These are phyloP conservation scores for Kwoniella heveanensis DNA, from an alignment of 768 basidiomycete genomes.

Conservation along the genomic window DNA sequence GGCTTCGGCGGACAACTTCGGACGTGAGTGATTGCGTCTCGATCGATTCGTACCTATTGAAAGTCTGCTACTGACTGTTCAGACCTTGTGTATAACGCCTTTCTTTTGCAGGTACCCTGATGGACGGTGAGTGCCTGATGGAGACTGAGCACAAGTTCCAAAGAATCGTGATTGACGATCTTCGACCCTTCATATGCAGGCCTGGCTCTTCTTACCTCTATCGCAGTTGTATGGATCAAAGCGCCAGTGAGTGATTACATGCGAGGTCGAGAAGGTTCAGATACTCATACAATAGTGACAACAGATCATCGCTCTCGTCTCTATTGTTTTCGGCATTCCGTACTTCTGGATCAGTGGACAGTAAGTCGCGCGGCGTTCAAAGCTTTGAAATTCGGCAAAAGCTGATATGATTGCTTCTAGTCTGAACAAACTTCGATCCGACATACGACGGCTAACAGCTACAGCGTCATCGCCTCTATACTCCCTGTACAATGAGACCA, in stretches of 20 bases:
- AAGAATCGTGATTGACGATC: background rate
- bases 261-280: background rate
- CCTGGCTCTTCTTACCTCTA: conserved; percentile 15
- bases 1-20: conserved; percentile 42
- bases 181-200: conserved; percentile 6
- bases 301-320: conserved; percentile 26
- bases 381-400: background rate
- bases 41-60: no score
- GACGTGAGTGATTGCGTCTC: conserved; percentile 26
- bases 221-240: conserved; percentile 22
- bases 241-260: conserved; percentile 20
- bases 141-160: background rate
- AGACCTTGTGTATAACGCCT: background rate
- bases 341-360: conserved; percentile 32
- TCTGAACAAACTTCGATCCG: conserved; percentile 41
- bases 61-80: no score
- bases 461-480: conserved; percentile 37
- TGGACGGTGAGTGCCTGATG: conserved; percentile 13
- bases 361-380: conserved; percentile 26
- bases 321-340: conserved; percentile 29
- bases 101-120: conserved; percentile 8
- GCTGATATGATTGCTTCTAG: conserved; percentile 6
- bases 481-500: conserved; percentile 47
- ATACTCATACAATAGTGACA: background rate
- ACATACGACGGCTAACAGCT: conserved; percentile 37